Evolutionary conservation across 345 rosid species (phyloP).

Genomic region (Nephelium lappaceum): DNA sequence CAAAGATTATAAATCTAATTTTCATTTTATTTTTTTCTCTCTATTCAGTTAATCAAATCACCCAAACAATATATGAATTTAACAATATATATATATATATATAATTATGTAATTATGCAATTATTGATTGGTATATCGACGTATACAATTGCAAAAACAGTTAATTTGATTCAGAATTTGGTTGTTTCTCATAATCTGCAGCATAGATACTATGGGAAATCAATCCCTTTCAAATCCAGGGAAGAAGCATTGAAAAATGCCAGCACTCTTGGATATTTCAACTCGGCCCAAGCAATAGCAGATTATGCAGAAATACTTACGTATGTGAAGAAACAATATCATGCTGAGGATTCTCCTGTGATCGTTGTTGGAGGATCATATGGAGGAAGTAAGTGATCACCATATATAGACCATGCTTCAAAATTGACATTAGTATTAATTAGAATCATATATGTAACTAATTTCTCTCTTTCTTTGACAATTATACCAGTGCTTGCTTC

Average conservation of each 20-base stretch:
- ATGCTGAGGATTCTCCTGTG: conserved; percentile 51
- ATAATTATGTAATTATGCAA: neutral
- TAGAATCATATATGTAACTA: too few species aligned
- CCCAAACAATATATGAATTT: too few species aligned
- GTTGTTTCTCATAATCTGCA: conserved; percentile 9
- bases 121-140: neutral
- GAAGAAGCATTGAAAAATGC: conserved; percentile 49
- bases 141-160: too few species aligned
- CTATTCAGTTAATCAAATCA: too few species aligned
- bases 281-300: conserved; percentile 59
- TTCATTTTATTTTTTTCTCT: too few species aligned
- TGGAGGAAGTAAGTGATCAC: conserved; percentile 61
- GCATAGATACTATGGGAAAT: conserved; percentile 54
- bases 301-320: conserved; percentile 60
- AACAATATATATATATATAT: neutral
- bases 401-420: neutral
- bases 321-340: conserved; percentile 40
- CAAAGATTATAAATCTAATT: too few species aligned
- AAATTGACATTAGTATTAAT: too few species aligned
- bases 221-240: conserved; percentile 51
- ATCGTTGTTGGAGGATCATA: conserved; percentile 75
- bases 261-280: conserved; percentile 54
- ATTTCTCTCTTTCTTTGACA: too few species aligned
- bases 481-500: conserved; percentile 47
- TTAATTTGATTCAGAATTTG: too few species aligned